Base-by-base conservation (phyloP, 305 asterid genomes). In the Solanum hybrid region DNA sequence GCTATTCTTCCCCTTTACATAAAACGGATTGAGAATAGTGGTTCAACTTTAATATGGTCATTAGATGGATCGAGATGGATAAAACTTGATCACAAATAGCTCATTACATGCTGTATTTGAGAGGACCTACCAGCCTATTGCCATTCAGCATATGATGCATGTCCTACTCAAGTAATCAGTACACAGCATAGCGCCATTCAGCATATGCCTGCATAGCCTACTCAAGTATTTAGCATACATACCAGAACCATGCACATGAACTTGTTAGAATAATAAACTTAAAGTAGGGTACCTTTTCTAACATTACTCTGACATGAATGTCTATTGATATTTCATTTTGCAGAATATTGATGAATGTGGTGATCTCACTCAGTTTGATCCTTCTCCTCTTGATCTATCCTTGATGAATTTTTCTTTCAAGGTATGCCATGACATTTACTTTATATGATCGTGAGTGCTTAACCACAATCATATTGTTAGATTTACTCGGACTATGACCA, bases 391-490 rank as follows among this genome's bases (percentile, higher is more conserved):
- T 51, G 99, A 96, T 91, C 96, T 97, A 85, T 97, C 99, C 14
- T 89, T 94, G 90, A 95, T 96, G 76, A 96, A 97, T 93, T 97
- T 97, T 95, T 97, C 99, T 88, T 97, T 97, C 94, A 97, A 97
- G 98, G 98, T 96, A 92, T 83, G 92, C 57, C 87, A 27, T 70
- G 72, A 29, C 75, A 34, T 61, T 79, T 75, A 14, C 86, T 82
- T 79, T 34, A 72, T 84, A 11, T 61, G 75, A 5, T 26, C n/a
- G 6, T 15, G 70, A 36, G 13, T 45, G 29, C 70, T 27, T 6
- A 75, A 39, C 72, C 68, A 9, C 86, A 75, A 34, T 77, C 76
- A 32, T 20, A 73, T 20, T 31, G 13, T 38, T 34, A 34, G 31
- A 82, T 24, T 34, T 29, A 41, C 17, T 45, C 12, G 29, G 15